phyloP scores from a whole-genome alignment of 2,329 filamentous ascomycete genomes.

The Teratosphaeria zuluensis region DNA sequence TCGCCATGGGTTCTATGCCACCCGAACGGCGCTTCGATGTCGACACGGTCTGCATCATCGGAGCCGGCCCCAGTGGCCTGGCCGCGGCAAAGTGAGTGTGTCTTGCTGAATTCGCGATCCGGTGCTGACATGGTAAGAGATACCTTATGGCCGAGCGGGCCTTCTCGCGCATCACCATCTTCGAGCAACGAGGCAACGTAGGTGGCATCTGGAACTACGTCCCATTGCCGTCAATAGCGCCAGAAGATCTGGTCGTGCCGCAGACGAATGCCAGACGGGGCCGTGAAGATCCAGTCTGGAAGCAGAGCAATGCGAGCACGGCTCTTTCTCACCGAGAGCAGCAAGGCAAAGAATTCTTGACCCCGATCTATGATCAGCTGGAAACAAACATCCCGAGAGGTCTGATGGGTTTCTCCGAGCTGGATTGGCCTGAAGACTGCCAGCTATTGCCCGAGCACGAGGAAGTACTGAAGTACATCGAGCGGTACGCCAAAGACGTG shows the following conservation, averaged over 20 bases:
- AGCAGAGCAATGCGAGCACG: slow-evolving; percentile 10
- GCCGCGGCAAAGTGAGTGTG: slow-evolving; percentile 56
- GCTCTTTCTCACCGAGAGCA: slow-evolving; percentile 3
- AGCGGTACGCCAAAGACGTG: slow-evolving; percentile 60
- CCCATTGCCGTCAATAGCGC: slow-evolving; percentile 34
- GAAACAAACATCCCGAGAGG: slow-evolving; percentile 79
- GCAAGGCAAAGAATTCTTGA: slow-evolving; percentile 49
- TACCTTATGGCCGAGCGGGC: slow-evolving; percentile 63
- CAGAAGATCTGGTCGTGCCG: slow-evolving; percentile 45
- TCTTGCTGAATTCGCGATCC: not conserved
- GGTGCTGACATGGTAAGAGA: slow-evolving; percentile 24
- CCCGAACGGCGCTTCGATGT: slow-evolving; percentile 32
- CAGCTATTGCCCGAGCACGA: slow-evolving; percentile 67
- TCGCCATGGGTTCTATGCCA: slow-evolving; percentile 27
- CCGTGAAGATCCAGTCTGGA: slow-evolving; percentile 53
- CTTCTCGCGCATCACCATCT: slow-evolving; percentile 64
- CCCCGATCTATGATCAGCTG: slow-evolving; percentile 70
- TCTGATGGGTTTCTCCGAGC: slow-evolving; percentile 72
- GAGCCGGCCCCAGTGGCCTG: slow-evolving; percentile 71
- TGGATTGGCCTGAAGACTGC: slow-evolving; percentile 40
- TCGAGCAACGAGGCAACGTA: slow-evolving; percentile 66
- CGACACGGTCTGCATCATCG: slow-evolving; percentile 63
- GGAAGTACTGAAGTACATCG: slow-evolving; percentile 63
- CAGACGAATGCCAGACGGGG: slow-evolving; percentile 55
- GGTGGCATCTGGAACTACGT: slow-evolving; percentile 86